These are phyloP conservation scores for Myriosclerotinia curreyana DNA, from an alignment of 2,329 filamentous ascomycete species.

Conservation along the genomic window DNA sequence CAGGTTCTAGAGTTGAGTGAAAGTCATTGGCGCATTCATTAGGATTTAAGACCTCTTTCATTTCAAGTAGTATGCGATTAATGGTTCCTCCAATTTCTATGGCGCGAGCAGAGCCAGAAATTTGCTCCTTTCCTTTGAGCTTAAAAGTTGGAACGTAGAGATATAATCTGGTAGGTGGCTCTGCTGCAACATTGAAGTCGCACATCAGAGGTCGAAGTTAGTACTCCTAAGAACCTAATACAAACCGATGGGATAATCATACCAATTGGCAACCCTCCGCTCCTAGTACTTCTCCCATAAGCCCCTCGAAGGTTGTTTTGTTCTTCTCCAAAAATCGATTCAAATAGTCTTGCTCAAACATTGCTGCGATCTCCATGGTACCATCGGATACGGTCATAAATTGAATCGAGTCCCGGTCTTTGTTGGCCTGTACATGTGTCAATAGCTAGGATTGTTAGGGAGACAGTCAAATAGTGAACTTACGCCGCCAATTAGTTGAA, in stretches of 20 bases:
- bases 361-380: slow-evolving; percentile 5
- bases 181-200: slow-evolving; percentile 8
- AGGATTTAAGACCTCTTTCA: background rate
- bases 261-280: slow-evolving; percentile 6
- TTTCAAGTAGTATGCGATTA: background rate
- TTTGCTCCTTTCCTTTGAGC: background rate
- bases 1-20: background rate
- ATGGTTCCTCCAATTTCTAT: slow-evolving; percentile 7
- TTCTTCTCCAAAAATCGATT: slow-evolving; percentile 11
- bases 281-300: slow-evolving; percentile 5
- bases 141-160: background rate
- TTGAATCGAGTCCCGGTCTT: background rate
- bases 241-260: slow-evolving; percentile 1
- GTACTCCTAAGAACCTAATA: background rate
- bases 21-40: background rate
- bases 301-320: background rate
- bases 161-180: slow-evolving; percentile 5
- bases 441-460: background rate
- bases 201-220: slow-evolving; percentile 12
- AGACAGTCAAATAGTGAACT: background rate
- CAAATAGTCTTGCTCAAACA: slow-evolving; percentile 1
- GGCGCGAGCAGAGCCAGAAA: background rate
- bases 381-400: slow-evolving; percentile 15
- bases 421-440: slow-evolving; percentile 1
- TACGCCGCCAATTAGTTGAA: slow-evolving; percentile 17